Conservation (phyloP, 345 rosid genomes). For the Rhizophora mangle region DNA sequence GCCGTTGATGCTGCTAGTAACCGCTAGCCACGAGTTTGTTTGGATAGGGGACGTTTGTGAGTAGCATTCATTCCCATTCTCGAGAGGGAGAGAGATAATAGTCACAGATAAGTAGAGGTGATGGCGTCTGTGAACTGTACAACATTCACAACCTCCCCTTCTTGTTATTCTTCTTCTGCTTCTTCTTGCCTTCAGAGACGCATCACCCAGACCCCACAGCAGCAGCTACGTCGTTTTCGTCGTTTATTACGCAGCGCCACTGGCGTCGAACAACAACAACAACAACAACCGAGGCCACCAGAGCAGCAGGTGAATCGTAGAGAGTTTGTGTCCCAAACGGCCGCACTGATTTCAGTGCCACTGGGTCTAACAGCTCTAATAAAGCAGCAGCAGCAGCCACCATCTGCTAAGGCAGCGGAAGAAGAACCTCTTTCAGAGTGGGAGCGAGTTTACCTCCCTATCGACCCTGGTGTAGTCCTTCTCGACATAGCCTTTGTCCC, state of each 20-base stretch:
- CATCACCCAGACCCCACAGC: constrained; percentile 5
- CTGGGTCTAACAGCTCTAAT: constrained; percentile 19
- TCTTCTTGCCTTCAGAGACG: constrained; percentile 25
- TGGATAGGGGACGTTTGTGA: constrained; percentile 30
- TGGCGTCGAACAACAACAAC: constrained; percentile 13
- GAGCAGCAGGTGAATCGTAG: constrained; percentile 36
- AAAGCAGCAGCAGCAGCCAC: constrained; percentile 22
- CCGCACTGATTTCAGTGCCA: constrained; percentile 35
- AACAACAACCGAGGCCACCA: constrained; percentile 18
- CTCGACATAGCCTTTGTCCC: constrained; percentile 92
- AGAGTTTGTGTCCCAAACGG: constrained; percentile 47
- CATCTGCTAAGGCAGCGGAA: constrained; percentile 20
- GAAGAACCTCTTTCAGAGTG: constrained; percentile 71
- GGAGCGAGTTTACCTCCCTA: constrained; percentile 72
- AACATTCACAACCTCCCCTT: constrained; percentile 19
- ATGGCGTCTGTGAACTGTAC: constrained; percentile 26
- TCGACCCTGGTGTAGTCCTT: constrained; percentile 92
- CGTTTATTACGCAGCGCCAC: constrained; percentile 31
- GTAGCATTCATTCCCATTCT: constrained; percentile 19
- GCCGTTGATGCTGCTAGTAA: constrained; percentile 23
- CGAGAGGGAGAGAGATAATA: background rate
- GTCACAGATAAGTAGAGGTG: background rate
- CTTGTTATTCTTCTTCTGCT: background rate
- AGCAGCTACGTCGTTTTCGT: too few relatives aligned
- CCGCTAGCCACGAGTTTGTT: constrained; percentile 19